Base-by-base conservation (phyloP, 768 basidiomycete species). In the Pleurotus citrinopileatus region DNA sequence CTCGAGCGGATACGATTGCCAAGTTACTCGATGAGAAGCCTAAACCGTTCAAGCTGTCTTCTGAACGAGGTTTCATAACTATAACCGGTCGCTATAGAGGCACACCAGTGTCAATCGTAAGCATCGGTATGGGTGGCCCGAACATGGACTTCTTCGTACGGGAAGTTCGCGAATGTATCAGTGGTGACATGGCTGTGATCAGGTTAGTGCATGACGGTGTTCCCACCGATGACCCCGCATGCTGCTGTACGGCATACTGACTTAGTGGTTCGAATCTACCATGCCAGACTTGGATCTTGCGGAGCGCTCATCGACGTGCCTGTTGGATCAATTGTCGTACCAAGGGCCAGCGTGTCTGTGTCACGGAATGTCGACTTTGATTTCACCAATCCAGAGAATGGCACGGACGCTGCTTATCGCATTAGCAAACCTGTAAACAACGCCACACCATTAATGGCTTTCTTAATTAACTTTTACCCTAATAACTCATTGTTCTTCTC, bases 111-210 rank as follows among this genome's bases (percentile, higher is more conserved):
- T 87, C 85, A 4, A 79, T 92, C 36, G 73, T 90, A 37, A 87
- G 86, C 59, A 91, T 91, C 53, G 91, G 91, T 10, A 93, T 92
- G 91, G 91, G 91, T 17, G 75, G 71, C 55, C 81, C 89, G 0
- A 92, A 89, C 69, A 86, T 85, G 72, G 91, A 93, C 67, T 93
- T 92, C 70, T 90, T 92, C 65, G 80, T 93, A 19, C 81, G 90
- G 57, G 90, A 93, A 70, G 82, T 79, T 22, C 77, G 89, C 57
- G 91, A 91, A 67, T 84, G 85, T 59, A 66, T 90, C 34, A 74
- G 67, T 55, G 90, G 90, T 13, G 80, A 82, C 64, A 73, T 82
- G 73, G 65, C 66, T 55, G 67, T 81, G 43, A 66, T 82, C 61
- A 77, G 80, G 79, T 79, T 47, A 55, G 69, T 66, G 52, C n/a